phyloP scores from a whole-genome alignment of 2,329 filamentous ascomycete species.

The Stagonosporopsis rhizophila region DNA sequence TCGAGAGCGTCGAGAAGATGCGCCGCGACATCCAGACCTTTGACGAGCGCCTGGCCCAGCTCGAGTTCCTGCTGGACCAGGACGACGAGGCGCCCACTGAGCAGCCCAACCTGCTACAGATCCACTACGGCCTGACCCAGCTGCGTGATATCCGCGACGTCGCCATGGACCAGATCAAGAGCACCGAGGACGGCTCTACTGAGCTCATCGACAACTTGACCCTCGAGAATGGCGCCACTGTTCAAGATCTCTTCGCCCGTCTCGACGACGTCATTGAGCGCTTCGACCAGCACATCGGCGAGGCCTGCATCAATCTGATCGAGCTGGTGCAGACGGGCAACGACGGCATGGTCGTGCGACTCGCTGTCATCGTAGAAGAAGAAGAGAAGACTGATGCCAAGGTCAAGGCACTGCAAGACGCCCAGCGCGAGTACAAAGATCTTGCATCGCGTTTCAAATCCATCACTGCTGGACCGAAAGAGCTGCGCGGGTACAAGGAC shows the following conservation, averaged over 20 bases:
- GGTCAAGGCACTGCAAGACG: slow-evolving; percentile 89
- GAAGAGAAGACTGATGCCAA: slow-evolving; percentile 97
- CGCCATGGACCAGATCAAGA: slow-evolving; percentile 92
- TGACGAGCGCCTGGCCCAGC: slow-evolving; percentile 74
- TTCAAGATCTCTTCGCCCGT: slow-evolving; percentile 87
- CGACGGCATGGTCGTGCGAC: slow-evolving; percentile 84
- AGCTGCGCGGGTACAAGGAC: slow-evolving; percentile 93
- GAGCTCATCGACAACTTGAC: slow-evolving; percentile 80
- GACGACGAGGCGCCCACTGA: slow-evolving; percentile 87
- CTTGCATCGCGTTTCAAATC: slow-evolving; percentile 92
- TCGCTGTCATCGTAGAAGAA: slow-evolving; percentile 90
- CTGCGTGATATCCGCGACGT: slow-evolving; percentile 94
- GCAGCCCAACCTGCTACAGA: slow-evolving; percentile 87
- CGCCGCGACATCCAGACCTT: slow-evolving; percentile 89
- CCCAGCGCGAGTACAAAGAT: slow-evolving; percentile 93
- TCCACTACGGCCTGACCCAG: slow-evolving; percentile 91
- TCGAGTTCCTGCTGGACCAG: slow-evolving; percentile 79
- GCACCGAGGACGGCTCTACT: slow-evolving; percentile 85
- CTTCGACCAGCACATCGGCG: slow-evolving; percentile 94
- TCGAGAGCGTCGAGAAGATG: slow-evolving; percentile 93
- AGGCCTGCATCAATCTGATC: slow-evolving; percentile 88
- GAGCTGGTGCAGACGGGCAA: slow-evolving; percentile 86
- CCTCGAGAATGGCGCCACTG: slow-evolving; percentile 72
- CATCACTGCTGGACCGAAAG: slow-evolving; percentile 91
- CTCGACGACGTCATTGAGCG: slow-evolving; percentile 88